A percentile compares a stretch with the other conserved stretches of the same genome.
These are phyloP conservation scores for Magnaporthales sp. DNA, from an alignment of 2,329 filamentous ascomycete species.

Conservation along the genomic window DNA sequence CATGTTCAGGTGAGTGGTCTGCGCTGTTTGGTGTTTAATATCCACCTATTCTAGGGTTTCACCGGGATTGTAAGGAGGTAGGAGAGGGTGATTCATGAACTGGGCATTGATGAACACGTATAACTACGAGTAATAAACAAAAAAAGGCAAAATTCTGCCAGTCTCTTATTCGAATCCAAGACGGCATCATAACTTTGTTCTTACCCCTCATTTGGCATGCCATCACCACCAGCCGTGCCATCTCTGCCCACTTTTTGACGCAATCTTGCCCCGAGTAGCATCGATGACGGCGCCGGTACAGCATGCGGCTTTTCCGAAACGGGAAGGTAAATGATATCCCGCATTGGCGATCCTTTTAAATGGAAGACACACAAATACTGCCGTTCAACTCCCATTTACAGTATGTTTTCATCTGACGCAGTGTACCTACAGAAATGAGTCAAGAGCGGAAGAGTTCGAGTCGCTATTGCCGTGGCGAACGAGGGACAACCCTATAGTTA, in stretches of 20 bases:
- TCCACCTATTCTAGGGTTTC: not conserved
- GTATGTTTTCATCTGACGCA: too few relatives aligned
- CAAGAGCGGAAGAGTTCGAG: not conserved
- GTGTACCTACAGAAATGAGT: not conserved
- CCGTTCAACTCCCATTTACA: not conserved
- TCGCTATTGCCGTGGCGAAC: not conserved
- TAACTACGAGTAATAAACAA: not conserved
- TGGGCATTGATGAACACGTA: not conserved
- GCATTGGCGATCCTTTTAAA: not conserved
- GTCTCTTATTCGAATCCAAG: not conserved
- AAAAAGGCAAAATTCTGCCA: not conserved
- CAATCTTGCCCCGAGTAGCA: not conserved
- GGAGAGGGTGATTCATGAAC: not conserved
- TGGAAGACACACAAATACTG: not conserved
- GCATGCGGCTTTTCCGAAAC: not conserved
- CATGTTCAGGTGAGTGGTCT: not conserved
- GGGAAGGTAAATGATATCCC: not conserved
- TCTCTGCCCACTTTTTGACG: not conserved
- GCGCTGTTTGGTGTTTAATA: not conserved
- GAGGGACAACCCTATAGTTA: not conserved
- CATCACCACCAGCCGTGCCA: not conserved
- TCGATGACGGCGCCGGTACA: conserved; percentile 1
- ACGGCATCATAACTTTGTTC: not conserved
- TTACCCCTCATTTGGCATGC: not conserved
- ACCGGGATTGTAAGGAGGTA: not conserved